Percentiles rank a stretch among this genome's conserved stretches.
Conservation (phyloP, 2,329 filamentous ascomycete genomes). For the Xylariaceae sp. region DNA sequence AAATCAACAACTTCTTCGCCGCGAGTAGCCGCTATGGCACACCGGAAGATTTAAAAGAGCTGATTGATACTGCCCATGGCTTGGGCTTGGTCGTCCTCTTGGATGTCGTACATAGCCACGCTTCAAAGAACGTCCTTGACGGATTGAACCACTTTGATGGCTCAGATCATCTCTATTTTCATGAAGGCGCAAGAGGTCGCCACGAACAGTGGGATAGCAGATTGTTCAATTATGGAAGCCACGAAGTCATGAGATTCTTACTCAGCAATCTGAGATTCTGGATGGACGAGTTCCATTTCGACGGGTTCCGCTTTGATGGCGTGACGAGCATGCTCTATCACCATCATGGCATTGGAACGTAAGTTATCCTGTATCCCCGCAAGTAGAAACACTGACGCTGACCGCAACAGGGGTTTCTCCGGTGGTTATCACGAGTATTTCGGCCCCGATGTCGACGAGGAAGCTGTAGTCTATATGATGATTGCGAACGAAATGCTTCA, state of each 20-base stretch:
- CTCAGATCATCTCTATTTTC: slow-evolving; percentile 94
- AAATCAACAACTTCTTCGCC: slow-evolving; percentile 98
- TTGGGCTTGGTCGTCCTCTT: slow-evolving; percentile 88
- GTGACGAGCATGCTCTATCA: slow-evolving; percentile 97
- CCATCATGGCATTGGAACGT: slow-evolving; percentile 97
- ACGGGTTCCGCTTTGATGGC: slow-evolving; percentile 96
- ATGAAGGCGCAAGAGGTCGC: slow-evolving; percentile 76
- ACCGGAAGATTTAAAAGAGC: slow-evolving; percentile 92
- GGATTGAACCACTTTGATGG: slow-evolving; percentile 96
- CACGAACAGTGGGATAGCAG: slow-evolving; percentile 96
- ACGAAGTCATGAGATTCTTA: slow-evolving; percentile 94
- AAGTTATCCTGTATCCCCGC: slow-evolving; percentile 38
- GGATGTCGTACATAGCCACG: slow-evolving; percentile 96
- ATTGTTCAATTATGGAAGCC: slow-evolving; percentile 93
- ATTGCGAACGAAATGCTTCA: slow-evolving; percentile 96
- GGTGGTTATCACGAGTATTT: slow-evolving; percentile 99
- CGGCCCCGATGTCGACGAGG: slow-evolving; percentile 82
- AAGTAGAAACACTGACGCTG: slow-evolving; percentile 17
- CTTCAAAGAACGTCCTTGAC: slow-evolving; percentile 94
- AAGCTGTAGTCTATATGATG: slow-evolving; percentile 93
- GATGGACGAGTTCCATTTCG: slow-evolving; percentile 98
- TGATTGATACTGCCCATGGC: slow-evolving; percentile 91
- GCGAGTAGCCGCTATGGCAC: slow-evolving; percentile 92
- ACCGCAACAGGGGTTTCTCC: slow-evolving; percentile 74
- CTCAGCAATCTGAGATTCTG: slow-evolving; percentile 95